Base-by-base conservation (phyloP, 2,329 filamentous ascomycete species). In the Pseudogymnoascus sp. region DNA sequence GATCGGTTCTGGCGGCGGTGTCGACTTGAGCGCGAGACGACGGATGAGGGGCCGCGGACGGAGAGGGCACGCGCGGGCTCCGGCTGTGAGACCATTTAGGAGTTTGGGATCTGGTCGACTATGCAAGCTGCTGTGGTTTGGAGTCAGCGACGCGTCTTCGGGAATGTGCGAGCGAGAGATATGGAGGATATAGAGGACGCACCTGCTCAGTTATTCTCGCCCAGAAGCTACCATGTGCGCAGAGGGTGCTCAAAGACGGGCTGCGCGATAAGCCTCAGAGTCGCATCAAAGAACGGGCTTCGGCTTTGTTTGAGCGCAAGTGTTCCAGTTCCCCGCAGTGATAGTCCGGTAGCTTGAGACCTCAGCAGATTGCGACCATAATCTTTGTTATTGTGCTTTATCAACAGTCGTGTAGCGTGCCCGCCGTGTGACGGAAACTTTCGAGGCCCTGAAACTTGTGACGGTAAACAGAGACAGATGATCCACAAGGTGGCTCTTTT, bases 1-100 rank as follows among this genome's bases (percentile, higher is more conserved):
- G 91, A 94, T 65, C 91, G 88, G 72, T 89, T 88, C 71, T 92
- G 90, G 68, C 91, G 86, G 74, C 90, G 89, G 70, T 80, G 80
- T 65, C 86, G 81, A 55, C 69, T 68, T n/a, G 76, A 76, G 66
- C 84, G 86, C 63, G 87, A 83, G 69, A 88, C 74, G 78, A 92
- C 75, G 72, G 85, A 80, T 75, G 84, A 76, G 73, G 84, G 74
- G 68, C 81, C 81, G 71, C 85, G 84, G 70, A 84, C 76, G 71
- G 82, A 78, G 68, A 86, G 77, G 69, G 84, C 80, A 70, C 77
- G 75, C 63, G 77, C 73, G 61, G 69, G 66, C 65, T 86, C 82
- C 69, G 82, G 79, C 75, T 85, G 84, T 73, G 84, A 87, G 73
- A 87, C 83, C 84, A 87, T 87, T 63, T 63, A 55, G 44, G 27